These are phyloP conservation scores for Endothia cerciana DNA, from an alignment of 2,329 filamentous ascomycete species.

Conservation along the genomic window DNA sequence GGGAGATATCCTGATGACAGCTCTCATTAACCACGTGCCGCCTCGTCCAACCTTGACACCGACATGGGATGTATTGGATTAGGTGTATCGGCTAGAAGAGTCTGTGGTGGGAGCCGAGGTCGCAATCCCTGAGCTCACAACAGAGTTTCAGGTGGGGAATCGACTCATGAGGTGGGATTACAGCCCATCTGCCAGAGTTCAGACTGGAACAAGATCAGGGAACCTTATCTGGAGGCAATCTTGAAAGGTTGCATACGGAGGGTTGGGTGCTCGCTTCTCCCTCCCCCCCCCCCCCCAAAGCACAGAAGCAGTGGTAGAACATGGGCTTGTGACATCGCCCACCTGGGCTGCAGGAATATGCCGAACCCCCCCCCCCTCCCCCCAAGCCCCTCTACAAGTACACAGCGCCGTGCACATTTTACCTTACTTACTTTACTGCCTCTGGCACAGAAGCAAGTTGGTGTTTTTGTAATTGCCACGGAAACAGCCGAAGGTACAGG, in stretches of 20 bases:
- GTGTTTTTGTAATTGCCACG: slow-evolving; percentile 6
- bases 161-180: not conserved
- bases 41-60: not conserved
- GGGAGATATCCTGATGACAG: not conserved
- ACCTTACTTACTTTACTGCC: too few species aligned
- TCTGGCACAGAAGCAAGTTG: too few species aligned
- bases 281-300: not conserved
- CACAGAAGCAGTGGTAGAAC: not conserved
- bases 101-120: not conserved
- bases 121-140: not conserved
- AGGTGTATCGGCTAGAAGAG: not conserved
- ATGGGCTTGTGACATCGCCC: slow-evolving; percentile 1
- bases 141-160: not conserved
- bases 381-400: not conserved
- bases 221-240: slow-evolving; percentile 11
- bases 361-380: not conserved
- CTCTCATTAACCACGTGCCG: not conserved
- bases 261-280: not conserved
- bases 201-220: not conserved
- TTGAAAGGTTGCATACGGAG: not conserved
- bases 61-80: not conserved
- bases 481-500: slow-evolving; percentile 8
- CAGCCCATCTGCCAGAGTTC: not conserved
- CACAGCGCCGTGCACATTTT: not conserved
- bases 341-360: not conserved